Conservation (phyloP, 139 green algal genomes). For the Zygnema circumcarinatum region DNA sequence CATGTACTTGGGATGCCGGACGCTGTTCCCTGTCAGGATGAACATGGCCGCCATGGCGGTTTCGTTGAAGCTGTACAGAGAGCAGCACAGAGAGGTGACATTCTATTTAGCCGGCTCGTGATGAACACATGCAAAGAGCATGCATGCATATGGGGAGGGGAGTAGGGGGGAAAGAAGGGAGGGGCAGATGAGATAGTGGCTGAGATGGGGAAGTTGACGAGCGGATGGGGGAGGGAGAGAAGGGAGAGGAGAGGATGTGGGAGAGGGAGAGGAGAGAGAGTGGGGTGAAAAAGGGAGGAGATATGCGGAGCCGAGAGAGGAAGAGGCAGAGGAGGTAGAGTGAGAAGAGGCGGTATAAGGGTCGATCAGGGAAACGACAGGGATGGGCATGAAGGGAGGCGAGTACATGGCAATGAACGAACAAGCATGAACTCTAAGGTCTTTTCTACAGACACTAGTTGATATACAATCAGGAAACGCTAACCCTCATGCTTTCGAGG, state of each 20-base stretch:
- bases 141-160: not conserved
- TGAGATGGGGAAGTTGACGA: not conserved
- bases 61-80: constrained; percentile 18
- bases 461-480: not conserved
- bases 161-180: constrained; percentile 3
- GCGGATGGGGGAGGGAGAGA: not conserved
- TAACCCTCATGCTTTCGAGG: not conserved
- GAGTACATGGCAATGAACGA: not conserved
- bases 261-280: not conserved
- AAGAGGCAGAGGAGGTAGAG: constrained; percentile 3
- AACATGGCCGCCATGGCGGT: not conserved
- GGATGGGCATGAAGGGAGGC: not conserved
- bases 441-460: no score
- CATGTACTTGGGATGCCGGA: not conserved
- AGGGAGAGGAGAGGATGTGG: not conserved
- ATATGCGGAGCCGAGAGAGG: not conserved
- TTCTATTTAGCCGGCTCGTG: not conserved
- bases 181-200: not conserved
- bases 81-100: not conserved
- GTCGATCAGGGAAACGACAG: not conserved
- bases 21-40: not conserved
- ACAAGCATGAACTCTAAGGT: not conserved
- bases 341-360: not conserved
- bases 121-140: not conserved
- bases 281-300: not conserved